These are phyloP conservation scores for Schwanniomyces vanrijiae DNA, from an alignment of 805 yeast genomes.

Conservation along the genomic window DNA sequence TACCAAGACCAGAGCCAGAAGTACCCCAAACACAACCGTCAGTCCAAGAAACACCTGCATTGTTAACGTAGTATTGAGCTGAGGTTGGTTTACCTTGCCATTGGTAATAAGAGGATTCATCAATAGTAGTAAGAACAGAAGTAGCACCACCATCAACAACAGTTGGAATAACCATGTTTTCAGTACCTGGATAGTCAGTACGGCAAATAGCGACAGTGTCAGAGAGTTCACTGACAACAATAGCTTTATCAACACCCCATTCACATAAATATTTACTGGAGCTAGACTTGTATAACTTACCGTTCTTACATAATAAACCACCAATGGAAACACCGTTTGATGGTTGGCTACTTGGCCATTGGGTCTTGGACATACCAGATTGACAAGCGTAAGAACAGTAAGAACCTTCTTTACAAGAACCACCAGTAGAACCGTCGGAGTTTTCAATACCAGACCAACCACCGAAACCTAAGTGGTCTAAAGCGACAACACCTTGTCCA, in stretches of 20 bases:
- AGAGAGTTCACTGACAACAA: conserved; percentile 61
- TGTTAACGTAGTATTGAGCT: conserved; percentile 95
- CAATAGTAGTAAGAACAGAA: conserved; percentile 74
- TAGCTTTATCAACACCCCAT: conserved; percentile 77
- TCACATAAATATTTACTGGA: conserved; percentile 69
- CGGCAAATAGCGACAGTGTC: conserved; percentile 87
- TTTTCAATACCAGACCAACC: conserved; percentile 81
- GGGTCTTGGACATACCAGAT: conserved; percentile 98
- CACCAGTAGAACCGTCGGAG: conserved; percentile 58
- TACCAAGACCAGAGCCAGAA: conserved; percentile 78
- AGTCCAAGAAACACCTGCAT: conserved; percentile 83
- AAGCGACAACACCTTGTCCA: conserved; percentile 80
- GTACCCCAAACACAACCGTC: conserved; percentile 97
- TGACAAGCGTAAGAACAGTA: conserved; percentile 98
- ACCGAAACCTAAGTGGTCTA: conserved; percentile 54
- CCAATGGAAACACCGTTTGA: conserved; percentile 88
- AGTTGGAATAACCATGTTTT: conserved; percentile 97
- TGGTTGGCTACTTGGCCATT: conserved; percentile 93
- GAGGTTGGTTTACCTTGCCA: conserved; percentile 86
- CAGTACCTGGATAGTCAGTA: conserved; percentile 99
- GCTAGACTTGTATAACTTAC: conserved; percentile 83
- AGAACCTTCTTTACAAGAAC: conserved; percentile 80
- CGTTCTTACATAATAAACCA: conserved; percentile 84
- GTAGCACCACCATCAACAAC: conserved; percentile 66
- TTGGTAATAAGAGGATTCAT: conserved; percentile 70